Base-by-base conservation (phyloP, 441 rosid genomes). In the Aleurites moluccanus region DNA sequence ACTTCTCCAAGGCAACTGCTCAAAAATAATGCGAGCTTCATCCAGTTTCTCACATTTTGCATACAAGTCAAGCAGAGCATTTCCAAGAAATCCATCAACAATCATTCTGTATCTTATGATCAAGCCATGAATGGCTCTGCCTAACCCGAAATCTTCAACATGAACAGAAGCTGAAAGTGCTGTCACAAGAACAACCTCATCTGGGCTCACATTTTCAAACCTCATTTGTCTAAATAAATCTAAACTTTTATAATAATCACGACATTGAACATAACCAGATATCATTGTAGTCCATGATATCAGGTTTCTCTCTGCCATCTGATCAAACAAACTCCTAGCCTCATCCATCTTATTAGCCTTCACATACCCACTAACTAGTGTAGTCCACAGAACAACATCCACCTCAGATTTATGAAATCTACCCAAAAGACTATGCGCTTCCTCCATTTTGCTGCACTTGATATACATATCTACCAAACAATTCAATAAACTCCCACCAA, bases 41-140 rank as follows among this genome's bases (percentile, higher is more conserved):
- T 38, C 11, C 5, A 73, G 38, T 49, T 69, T 63, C 40, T 42
- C 62, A 10, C 73, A 67, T 69, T 75, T 75, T 38, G 68, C 73
- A 69, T 75, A 75, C 60, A 68, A 61, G 53, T 80, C 71, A 42
- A 79, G 25, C 40, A 77, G 30, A 42, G 79, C 78, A 57, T 82
- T 79, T 15, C 80, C 77, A 16, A 77, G 76, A 72, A 72, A 82
- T n/a, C 83, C 79, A 13, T 80, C 78, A n/a, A 75, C 52, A 33
- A 11, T 40, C 68, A 75, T 67, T 78, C 79, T 79, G 35, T 40
- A 78, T 30, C 11, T 82, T 67, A 86, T 78, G 55, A 73, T 67
- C 83, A 87, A 78, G 3, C 88, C 88, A 67, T 81, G 85, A 78
- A 83, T 80, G 80, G 83, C 78, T 53, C 83, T 77, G 33, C 91